These are phyloP conservation scores for Plasmopara viticola DNA, from an alignment of 352 stramenopile genomes.

Conservation along the genomic window DNA sequence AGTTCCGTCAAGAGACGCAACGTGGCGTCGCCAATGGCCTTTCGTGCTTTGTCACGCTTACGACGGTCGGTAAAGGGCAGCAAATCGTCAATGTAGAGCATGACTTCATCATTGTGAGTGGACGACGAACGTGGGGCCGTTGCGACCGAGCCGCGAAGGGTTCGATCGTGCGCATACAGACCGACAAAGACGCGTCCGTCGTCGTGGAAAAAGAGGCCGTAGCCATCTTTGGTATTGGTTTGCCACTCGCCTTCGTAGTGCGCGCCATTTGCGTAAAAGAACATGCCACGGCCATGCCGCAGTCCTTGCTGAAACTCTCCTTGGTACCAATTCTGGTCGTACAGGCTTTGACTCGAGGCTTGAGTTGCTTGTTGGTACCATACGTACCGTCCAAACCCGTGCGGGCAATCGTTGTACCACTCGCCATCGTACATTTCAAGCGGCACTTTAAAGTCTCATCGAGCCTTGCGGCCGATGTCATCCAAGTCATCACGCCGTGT, in stretches of 20 bases:
- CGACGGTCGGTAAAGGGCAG: constrained; percentile 18
- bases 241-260: constrained; percentile 81
- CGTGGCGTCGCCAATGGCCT: constrained; percentile 42
- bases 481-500: constrained; percentile 78
- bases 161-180: constrained; percentile 40
- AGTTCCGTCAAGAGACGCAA: constrained; percentile 62
- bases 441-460: constrained; percentile 8
- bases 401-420: constrained; percentile 63
- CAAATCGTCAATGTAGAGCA: constrained; percentile 55
- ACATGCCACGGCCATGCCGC: constrained; percentile 59
- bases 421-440: constrained; percentile 64
- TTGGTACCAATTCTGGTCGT: constrained; percentile 80
- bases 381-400: constrained; percentile 78
- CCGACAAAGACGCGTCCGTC: constrained; percentile 56
- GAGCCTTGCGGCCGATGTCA: constrained; percentile 5
- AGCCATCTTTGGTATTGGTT: constrained; percentile 70
- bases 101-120: constrained; percentile 16
- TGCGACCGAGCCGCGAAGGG: constrained; percentile 24
- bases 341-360: constrained; percentile 8
- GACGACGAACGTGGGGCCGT: constrained; percentile 8
- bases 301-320: constrained; percentile 64
- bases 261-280: constrained; percentile 85
- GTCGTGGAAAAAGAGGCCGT: constrained; percentile 66
- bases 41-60: constrained; percentile 35
- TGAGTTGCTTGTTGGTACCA: constrained; percentile 34